Percentiles rank a stretch among this genome's conserved stretches.
phyloP scores from a whole-genome alignment of 148 eudicot species.

The Cornus florida region DNA sequence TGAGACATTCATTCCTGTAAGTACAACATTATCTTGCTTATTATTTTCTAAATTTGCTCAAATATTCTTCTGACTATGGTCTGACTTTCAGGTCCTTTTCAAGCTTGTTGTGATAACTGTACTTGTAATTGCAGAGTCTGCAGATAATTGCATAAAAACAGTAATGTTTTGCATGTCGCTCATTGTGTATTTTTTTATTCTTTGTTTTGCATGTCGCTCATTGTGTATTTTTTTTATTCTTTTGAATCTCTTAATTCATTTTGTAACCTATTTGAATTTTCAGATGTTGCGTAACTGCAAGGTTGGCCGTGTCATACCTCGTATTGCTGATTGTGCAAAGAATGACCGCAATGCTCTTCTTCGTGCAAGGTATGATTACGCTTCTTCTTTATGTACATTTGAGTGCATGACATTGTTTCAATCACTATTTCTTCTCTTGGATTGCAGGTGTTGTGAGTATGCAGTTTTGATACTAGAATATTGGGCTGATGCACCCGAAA shows the following conservation, averaged over 20 bases:
- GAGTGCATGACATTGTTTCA: neutral
- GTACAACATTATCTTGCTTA: conserved; percentile 3
- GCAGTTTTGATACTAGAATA: conserved; percentile 87
- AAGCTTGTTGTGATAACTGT: conserved; percentile 99
- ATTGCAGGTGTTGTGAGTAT: conserved; percentile 92
- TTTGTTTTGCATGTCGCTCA: neutral
- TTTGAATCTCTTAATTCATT: conserved; percentile 2
- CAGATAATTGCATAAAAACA: conserved; percentile 99
- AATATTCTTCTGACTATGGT: conserved; percentile 36
- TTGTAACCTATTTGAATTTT: conserved; percentile 17
- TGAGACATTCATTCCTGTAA: conserved; percentile 91
- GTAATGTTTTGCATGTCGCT: conserved; percentile 34
- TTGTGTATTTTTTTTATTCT: neutral
- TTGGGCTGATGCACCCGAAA: conserved; percentile 99
- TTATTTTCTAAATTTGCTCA: conserved; percentile 10
- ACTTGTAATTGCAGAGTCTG: conserved; percentile 97
- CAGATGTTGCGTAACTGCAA: conserved; percentile 99
- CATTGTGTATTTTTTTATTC: neutral
- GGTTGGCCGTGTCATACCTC: conserved; percentile 85
- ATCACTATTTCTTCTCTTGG: neutral
- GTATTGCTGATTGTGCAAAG: conserved; percentile 89
- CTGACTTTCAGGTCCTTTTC: conserved; percentile 69
- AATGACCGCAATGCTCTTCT: conserved; percentile 85
- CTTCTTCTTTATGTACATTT: neutral
- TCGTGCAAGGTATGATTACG: conserved; percentile 72